phyloP scores from a whole-genome alignment of 352 stramenopile species.

The Pythium coloratum region DNA sequence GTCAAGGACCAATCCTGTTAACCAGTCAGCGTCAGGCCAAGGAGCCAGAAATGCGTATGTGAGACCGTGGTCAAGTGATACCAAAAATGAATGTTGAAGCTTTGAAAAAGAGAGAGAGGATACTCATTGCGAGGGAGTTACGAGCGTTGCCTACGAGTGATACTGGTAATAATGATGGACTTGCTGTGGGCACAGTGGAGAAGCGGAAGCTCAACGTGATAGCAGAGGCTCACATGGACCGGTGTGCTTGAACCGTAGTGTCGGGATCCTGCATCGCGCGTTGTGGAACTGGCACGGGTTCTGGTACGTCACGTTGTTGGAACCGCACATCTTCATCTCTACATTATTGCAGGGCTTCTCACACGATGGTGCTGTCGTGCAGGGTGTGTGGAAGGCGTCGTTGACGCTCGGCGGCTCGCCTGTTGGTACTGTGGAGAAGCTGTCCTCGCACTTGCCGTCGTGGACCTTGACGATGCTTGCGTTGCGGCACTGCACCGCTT shows the following conservation, averaged over 20 bases:
- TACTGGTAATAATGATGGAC: too few species aligned
- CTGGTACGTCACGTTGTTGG: slow-evolving; percentile 23
- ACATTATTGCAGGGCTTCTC: neutral
- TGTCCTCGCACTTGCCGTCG: slow-evolving; percentile 7
- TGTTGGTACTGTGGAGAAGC: neutral
- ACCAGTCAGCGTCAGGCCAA: neutral
- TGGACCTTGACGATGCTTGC: slow-evolving; percentile 7
- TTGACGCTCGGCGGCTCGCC: neutral
- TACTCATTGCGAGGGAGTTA: too few species aligned
- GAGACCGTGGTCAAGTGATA: too few species aligned
- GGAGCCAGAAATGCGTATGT: neutral
- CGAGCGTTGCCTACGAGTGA: too few species aligned
- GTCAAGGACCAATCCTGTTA: slow-evolving; percentile 11
- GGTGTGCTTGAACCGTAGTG: neutral
- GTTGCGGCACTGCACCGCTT: slow-evolving; percentile 5
- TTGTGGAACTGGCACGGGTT: slow-evolving; percentile 21
- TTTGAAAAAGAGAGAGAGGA: too few species aligned
- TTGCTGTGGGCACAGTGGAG: neutral
- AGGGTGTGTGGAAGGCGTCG: neutral
- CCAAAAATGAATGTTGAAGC: too few species aligned
- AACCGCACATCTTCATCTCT: slow-evolving; percentile 10
- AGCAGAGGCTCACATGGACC: neutral
- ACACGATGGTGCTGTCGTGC: neutral
- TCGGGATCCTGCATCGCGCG: slow-evolving; percentile 9
- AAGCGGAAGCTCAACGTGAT: neutral